phyloP scores from a whole-genome alignment of 2,329 filamentous ascomycete genomes.

The Ceratocystis cacaofunesta region DNA sequence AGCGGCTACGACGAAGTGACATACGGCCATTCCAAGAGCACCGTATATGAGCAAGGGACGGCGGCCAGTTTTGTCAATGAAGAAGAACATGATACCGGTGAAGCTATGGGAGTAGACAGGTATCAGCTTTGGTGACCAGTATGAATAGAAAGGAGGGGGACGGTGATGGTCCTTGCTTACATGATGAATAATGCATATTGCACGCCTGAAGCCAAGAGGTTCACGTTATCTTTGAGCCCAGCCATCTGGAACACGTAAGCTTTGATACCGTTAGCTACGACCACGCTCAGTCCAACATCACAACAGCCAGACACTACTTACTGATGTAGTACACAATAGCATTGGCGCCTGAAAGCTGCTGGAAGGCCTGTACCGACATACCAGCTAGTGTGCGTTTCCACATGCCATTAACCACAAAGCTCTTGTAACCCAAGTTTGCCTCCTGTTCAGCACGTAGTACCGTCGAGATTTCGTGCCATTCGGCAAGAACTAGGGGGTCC shows the following conservation, averaged over 20 bases:
- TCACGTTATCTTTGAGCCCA: slow-evolving; percentile 31
- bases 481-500: slow-evolving; percentile 41
- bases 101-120: slow-evolving; percentile 30
- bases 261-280: not conserved
- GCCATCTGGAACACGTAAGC: slow-evolving; percentile 29
- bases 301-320: not conserved
- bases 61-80: slow-evolving; percentile 41
- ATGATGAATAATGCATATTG: slow-evolving; percentile 33
- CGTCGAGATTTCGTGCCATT: slow-evolving; percentile 37
- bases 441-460: slow-evolving; percentile 23
- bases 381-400: slow-evolving; percentile 38
- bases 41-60: slow-evolving; percentile 53
- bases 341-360: slow-evolving; percentile 42
- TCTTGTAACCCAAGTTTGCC: slow-evolving; percentile 26
- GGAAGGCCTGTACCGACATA: slow-evolving; percentile 40
- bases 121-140: slow-evolving; percentile 26
- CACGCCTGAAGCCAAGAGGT: slow-evolving; percentile 39
- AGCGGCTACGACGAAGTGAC: slow-evolving; percentile 40
- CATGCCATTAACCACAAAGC: slow-evolving; percentile 33
- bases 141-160: not conserved
- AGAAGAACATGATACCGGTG: slow-evolving; percentile 27
- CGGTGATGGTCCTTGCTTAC: slow-evolving; percentile 4
- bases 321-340: slow-evolving; percentile 44
- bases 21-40: slow-evolving; percentile 49
- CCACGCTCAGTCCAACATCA: not conserved